Evolutionary conservation across 805 yeast genomes (phyloP).

Genomic region (Hanseniaspora jakobsenii): DNA sequence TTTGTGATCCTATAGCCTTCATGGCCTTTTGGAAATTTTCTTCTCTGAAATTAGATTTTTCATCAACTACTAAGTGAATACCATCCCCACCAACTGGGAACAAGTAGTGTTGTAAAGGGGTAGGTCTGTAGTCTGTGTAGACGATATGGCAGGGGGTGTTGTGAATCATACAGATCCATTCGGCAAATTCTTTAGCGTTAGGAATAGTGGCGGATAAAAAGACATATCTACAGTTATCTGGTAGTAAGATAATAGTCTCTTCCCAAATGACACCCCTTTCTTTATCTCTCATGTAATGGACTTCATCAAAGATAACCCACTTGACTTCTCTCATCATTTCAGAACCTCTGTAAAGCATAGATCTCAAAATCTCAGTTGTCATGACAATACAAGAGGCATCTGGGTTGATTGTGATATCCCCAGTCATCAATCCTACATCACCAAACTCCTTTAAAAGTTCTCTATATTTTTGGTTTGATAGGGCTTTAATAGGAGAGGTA

Average conservation of each 20-base stretch:
- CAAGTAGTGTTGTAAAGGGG: conserved; percentile 92
- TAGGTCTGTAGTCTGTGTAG: conserved; percentile 96
- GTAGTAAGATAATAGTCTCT: conserved; percentile 88
- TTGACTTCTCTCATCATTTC: conserved; percentile 98
- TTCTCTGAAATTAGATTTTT: conserved; percentile 88
- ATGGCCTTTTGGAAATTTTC: conserved; percentile 97
- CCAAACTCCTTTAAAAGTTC: conserved; percentile 87
- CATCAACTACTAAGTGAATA: conserved; percentile 93
- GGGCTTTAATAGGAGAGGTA: conserved; percentile 89
- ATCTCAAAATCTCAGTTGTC: conserved; percentile 96
- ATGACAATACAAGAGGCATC: conserved; percentile 96
- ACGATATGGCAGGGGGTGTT: conserved; percentile 97
- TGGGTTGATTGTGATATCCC: conserved; percentile 96
- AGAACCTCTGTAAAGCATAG: conserved; percentile 94
- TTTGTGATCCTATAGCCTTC: conserved; percentile 69
- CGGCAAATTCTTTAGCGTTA: conserved; percentile 95
- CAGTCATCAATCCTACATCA: conserved; percentile 77
- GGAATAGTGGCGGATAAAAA: conserved; percentile 94
- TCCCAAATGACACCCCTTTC: conserved; percentile 99
- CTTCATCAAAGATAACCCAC: conserved; percentile 97
- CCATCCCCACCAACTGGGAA: conserved; percentile 99
- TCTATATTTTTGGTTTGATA: conserved; percentile 87
- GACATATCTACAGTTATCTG: conserved; percentile 91
- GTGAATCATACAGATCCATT: conserved; percentile 94
- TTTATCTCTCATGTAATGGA: conserved; percentile 95